phyloP scores from a whole-genome alignment of 495 filamentous ascomycete genomes.

The Neurospora sublineolata region DNA sequence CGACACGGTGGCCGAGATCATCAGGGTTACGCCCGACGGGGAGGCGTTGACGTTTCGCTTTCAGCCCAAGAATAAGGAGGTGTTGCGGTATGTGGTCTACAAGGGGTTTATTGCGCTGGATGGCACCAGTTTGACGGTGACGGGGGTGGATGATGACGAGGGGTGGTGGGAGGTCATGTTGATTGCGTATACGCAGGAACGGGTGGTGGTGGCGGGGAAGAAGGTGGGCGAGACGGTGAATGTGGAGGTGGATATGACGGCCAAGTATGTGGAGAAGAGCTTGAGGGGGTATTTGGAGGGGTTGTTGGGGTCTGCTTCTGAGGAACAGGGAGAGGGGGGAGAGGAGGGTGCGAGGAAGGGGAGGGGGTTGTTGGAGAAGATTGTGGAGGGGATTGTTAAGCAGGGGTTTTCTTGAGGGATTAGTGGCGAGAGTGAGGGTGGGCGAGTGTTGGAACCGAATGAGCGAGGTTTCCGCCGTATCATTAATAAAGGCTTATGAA shows the following conservation, averaged over 20 bases:
- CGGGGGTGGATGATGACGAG: conserved; percentile 54
- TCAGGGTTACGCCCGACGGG: conserved; percentile 60
- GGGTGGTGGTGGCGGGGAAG: conserved; percentile 75
- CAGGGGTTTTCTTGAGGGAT: conserved; percentile 39
- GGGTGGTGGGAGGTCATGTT: conserved; percentile 95
- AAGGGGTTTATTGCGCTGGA: conserved; percentile 96
- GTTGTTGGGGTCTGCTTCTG: neutral
- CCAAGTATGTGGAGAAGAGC: conserved; percentile 98
- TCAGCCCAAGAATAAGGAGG: conserved; percentile 54
- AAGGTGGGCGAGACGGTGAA: conserved; percentile 78
- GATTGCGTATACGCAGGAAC: conserved; percentile 95
- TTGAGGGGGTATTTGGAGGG: conserved; percentile 56
- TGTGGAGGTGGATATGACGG: conserved; percentile 95
- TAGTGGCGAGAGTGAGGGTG: neutral
- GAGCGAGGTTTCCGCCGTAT: neutral
- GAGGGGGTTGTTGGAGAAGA: conserved; percentile 61
- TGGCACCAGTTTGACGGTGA: conserved; percentile 92
- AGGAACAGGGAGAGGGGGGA: neutral
- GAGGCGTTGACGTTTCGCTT: conserved; percentile 79
- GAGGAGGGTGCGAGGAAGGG: conserved; percentile 39
- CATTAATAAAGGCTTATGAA: neutral
- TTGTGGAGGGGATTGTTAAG: conserved; percentile 70
- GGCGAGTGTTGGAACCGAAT: neutral
- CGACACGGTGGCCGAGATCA: conserved; percentile 70
- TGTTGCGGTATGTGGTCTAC: conserved; percentile 80